A percentile compares a stretch with the other conserved stretches of the same genome.
Evolutionary conservation across 352 stramenopile species (phyloP).

Genomic region (Elongisporangium undulatum): DNA sequence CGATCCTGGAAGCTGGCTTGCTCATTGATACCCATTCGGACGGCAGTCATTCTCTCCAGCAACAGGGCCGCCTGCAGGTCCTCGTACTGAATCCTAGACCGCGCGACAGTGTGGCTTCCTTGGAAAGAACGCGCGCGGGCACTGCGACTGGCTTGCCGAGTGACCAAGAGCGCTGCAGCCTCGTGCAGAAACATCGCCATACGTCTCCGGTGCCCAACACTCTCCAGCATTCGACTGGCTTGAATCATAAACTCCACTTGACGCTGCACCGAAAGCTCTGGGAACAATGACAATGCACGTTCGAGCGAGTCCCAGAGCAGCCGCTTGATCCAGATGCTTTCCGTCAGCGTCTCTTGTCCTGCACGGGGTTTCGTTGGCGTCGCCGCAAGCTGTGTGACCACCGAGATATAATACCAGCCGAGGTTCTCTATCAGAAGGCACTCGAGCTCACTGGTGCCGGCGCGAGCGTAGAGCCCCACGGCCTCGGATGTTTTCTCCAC

Average conservation of each 20-base stretch:
- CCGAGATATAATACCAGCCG: conserved; percentile 63
- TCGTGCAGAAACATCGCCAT: conserved; percentile 77
- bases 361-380: conserved; percentile 7
- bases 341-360: conserved; percentile 34
- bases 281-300: conserved; percentile 45
- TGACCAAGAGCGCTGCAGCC: conserved; percentile 41
- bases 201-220: conserved; percentile 47
- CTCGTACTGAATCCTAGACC: conserved; percentile 20
- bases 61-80: conserved; percentile 59
- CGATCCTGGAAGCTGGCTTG: not conserved
- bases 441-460: conserved; percentile 63
- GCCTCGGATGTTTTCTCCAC: conserved; percentile 79
- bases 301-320: conserved; percentile 69
- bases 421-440: conserved; percentile 64
- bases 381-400: conserved; percentile 22
- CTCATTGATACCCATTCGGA: conserved; percentile 37
- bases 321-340: conserved; percentile 65
- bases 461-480: conserved; percentile 56
- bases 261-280: conserved; percentile 36
- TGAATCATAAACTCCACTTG: conserved; percentile 69
- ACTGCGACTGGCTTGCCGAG: conserved; percentile 15
- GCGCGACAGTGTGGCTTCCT: conserved; percentile 8
- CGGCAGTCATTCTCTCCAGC: conserved; percentile 46
- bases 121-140: conserved; percentile 8
- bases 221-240: conserved; percentile 60